Percentiles rank a stretch among this genome's conserved stretches.
phyloP scores from a whole-genome alignment of 2,329 filamentous ascomycete species.

The Cladophialophora psammophila region DNA sequence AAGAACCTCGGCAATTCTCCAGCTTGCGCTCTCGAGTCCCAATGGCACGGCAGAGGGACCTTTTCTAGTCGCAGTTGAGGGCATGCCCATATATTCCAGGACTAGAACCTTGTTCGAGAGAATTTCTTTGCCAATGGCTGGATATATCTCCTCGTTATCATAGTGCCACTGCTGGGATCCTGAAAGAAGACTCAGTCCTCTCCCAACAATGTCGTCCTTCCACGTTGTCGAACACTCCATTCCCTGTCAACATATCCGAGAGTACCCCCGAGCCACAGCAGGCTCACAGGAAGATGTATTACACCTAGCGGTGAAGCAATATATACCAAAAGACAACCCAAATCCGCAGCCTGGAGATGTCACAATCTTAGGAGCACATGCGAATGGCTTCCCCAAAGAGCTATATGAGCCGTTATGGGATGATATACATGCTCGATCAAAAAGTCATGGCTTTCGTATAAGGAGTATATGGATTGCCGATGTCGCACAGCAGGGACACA shows the following conservation, averaged over 20 bases:
- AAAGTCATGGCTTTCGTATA: constrained; percentile 66
- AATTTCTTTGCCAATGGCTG: neutral
- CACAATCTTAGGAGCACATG: constrained; percentile 63
- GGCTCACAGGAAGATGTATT: constrained; percentile 59
- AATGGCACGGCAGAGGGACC: neutral
- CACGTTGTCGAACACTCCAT: constrained; percentile 57
- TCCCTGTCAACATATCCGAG: constrained; percentile 59
- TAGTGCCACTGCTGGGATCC: neutral
- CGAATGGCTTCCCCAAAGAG: constrained; percentile 65
- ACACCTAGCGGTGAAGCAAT: constrained; percentile 62
- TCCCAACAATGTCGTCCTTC: constrained; percentile 48
- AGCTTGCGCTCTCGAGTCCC: constrained; percentile 1
- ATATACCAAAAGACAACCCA: constrained; percentile 58
- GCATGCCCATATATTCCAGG: neutral
- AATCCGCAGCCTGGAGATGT: constrained; percentile 56
- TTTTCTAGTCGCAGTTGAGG: neutral
- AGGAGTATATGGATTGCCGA: constrained; percentile 84
- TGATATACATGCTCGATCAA: constrained; percentile 67
- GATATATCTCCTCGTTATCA: neutral
- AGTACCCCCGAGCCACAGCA: constrained; percentile 57
- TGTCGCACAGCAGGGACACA: constrained; percentile 76
- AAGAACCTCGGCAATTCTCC: constrained; percentile 22
- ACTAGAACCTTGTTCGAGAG: neutral
- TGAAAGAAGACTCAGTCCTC: neutral
- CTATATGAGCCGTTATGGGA: constrained; percentile 88